Conservation (phyloP, 768 basidiomycete genomes). For the Tylopilus plumbeoviolaceoides region DNA sequence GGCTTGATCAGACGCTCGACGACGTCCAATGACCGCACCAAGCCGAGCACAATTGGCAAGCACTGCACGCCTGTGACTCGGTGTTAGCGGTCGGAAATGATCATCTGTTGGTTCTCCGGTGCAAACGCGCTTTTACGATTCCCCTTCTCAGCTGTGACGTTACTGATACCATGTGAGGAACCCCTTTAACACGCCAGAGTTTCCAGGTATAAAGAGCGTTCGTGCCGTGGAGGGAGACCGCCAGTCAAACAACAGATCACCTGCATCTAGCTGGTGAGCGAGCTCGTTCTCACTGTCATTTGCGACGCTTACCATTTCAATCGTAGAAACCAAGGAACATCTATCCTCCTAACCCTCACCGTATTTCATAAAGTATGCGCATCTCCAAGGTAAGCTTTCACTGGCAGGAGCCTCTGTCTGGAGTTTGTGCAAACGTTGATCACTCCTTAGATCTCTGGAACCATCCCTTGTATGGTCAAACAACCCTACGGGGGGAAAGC, state of each 20-base stretch:
- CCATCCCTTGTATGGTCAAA: conserved; percentile 5
- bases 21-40: background rate
- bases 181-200: background rate
- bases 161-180: background rate
- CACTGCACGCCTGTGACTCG: background rate
- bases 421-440: conserved; percentile 1
- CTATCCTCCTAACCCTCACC: background rate
- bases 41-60: background rate
- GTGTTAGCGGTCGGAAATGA: background rate
- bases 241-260: conserved; percentile 1
- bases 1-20: conserved; percentile 5
- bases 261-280: conserved; percentile 10
- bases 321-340: conserved; percentile 1
- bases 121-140: background rate
- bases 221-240: background rate
- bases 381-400: conserved; percentile 6
- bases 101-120: background rate
- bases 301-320: background rate
- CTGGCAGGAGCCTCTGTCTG: background rate
- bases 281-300: background rate
- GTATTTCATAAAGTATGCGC: conserved; percentile 3
- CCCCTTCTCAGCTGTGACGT: background rate
- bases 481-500: conserved; percentile 12
- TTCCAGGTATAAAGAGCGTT: conserved; percentile 14
- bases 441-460: background rate